phyloP scores from a whole-genome alignment of 108 stramenopile species.

The Poteriospumella lacustris region DNA sequence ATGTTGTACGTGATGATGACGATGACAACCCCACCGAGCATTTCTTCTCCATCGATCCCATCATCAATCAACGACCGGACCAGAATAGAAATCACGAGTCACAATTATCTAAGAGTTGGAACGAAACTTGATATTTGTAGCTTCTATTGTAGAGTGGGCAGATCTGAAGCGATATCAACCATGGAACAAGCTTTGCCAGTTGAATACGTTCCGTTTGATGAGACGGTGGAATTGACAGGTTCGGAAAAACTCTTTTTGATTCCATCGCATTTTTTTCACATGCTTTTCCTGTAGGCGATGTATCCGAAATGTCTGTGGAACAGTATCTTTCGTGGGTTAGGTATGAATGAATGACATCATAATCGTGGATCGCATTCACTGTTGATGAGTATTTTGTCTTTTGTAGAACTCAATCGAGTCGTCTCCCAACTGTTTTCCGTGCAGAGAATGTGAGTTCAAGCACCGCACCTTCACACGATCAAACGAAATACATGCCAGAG shows the following conservation, averaged over 20 bases:
- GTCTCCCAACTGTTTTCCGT: not conserved
- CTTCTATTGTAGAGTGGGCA: too few relatives aligned
- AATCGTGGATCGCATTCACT: not conserved
- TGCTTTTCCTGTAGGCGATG: too few relatives aligned
- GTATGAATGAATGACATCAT: not conserved
- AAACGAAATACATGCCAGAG: not conserved
- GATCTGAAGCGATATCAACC: too few relatives aligned
- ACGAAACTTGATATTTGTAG: too few relatives aligned
- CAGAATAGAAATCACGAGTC: too few relatives aligned
- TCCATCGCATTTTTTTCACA: too few relatives aligned
- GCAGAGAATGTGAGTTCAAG: not conserved
- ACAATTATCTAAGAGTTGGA: too few relatives aligned
- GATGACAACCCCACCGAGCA: too few relatives aligned
- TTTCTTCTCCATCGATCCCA: too few relatives aligned
- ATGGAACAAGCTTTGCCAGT: not conserved
- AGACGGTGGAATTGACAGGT: not conserved
- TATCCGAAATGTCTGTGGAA: not conserved
- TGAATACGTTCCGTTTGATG: not conserved
- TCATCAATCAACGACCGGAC: too few relatives aligned
- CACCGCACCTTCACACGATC: not conserved
- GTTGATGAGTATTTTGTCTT: not conserved
- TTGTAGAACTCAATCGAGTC: not conserved
- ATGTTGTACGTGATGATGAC: too few relatives aligned
- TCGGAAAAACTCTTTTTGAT: too few relatives aligned
- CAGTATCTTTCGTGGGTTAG: not conserved